Evolutionary conservation across 2,329 filamentous ascomycete genomes (phyloP), one percentile per base, ranked within the genome.

Genomic region (Cordyceps farinosa): DNA sequence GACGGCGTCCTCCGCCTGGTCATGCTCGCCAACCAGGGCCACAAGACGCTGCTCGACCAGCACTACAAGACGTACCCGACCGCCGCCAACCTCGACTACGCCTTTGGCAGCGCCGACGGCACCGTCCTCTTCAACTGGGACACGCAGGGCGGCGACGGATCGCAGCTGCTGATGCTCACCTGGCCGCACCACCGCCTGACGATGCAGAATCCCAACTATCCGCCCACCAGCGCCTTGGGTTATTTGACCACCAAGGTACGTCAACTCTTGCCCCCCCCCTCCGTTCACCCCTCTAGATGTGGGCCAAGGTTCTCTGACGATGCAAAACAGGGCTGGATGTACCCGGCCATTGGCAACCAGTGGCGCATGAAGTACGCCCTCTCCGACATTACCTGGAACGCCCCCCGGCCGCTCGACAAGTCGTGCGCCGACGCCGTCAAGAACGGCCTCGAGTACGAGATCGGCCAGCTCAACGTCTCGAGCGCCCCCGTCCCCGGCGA

Each of bases 241-340:
- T 70, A 70, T 50, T 64, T 70, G 27, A 70, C 68, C 11, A 69
- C 67, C 40, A 70, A 70, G 66, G 67, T 68, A 15, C n/a, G 36
- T 13, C 11, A 2, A 10, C 10, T 53, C 15, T 22, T 22, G 22
- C 22, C 22, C 22, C 22, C 22, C 22, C 22, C 22, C 22, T 22
- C 22, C 22, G 22, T 22, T 22, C 22, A 22, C 22, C 22, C 22
- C 22, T 22, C 22, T 22, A 22, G 22, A 22, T 22, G 22, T 22
- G 22, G 22, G 22, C 22, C 22, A 22, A 22, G 22, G 22, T 22
- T 3, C 60, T 32, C 36, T 44, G 27, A 44, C n/a, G 3, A 5
- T 17, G 27, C 22, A 15, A 3, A 45, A 40, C 30, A 58, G 67
- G 67, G 67, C 53, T 70, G 67, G 67, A 69, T 70, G 68, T 70